Base-by-base conservation (phyloP, 2,329 filamentous ascomycete genomes). In the Sarocladiaceae sp. region DNA sequence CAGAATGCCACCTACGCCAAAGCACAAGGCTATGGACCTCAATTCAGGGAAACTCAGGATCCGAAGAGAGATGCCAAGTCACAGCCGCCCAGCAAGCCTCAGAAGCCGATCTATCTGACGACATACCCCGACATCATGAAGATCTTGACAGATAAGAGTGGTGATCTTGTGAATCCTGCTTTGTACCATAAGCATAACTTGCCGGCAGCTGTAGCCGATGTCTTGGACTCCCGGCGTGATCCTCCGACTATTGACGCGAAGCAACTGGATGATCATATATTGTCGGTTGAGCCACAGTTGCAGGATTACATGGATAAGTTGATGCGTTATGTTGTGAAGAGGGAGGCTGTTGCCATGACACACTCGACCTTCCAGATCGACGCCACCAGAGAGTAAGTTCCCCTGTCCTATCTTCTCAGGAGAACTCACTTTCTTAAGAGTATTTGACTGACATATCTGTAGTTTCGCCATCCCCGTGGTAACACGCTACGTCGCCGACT, bases 1-100 rank as follows among this genome's bases (percentile, higher is more conserved):
- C 66, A 66, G 33, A 74, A 74, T 52, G 59, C 62, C 33, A 57
- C 56, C 3, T 73, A 73, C 44, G 69, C 71, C 2, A 63, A 64
- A 23, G 40, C 20, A 7, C 40, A 44, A 22, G 40, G 40, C 40
- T 44, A 44, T 28, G 40, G 40, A 4, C 23, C 40, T 6, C 22
- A 26, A 7, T 44, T 44, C 22, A 44, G 40, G 17, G 40, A 44
- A n/a, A 44, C 40, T 15, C 40, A 26, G 22, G 23, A 12, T n/a
- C 40, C 40, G 17, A 23, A 20, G 22, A 6, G 17, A 20, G 40
- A n/a, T n/a, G 22, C 18, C 20, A 3, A 26, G 12, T 20, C 18
- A 3, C 7, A 12, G 23, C 8, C 4, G 7, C 40, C 40, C 20
- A 3, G 22, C 22, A 26, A 44, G 20, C 40, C 40, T 26, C 22